phyloP scores from a whole-genome alignment of 345 rosid species.

The Aegle marmelos region DNA sequence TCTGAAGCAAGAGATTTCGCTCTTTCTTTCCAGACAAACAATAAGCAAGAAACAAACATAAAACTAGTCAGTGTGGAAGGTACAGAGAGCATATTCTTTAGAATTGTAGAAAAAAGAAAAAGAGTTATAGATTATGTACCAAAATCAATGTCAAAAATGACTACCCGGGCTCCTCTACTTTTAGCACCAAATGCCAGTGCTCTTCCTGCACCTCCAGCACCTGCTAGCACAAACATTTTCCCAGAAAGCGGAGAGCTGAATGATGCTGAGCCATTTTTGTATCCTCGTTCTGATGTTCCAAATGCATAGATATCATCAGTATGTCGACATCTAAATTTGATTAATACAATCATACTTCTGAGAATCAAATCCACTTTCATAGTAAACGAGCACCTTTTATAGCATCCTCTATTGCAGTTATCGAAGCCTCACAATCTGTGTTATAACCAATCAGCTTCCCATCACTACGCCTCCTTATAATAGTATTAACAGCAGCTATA shows the following conservation, averaged over 20 bases:
- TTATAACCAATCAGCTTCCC: slow-evolving; percentile 52
- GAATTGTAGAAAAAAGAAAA: not conserved
- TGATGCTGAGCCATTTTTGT: slow-evolving; percentile 14
- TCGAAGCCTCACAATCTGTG: slow-evolving; percentile 53
- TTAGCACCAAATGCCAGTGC: slow-evolving; percentile 65
- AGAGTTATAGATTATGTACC: slow-evolving; percentile 22
- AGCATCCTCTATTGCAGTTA: slow-evolving; percentile 57
- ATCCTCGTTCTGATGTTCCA: slow-evolving; percentile 20
- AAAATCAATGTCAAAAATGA: slow-evolving; percentile 54
- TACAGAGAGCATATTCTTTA: not conserved
- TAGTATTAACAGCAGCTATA: slow-evolving; percentile 53
- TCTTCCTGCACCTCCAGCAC: slow-evolving; percentile 71
- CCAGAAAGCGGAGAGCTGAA: slow-evolving; percentile 34
- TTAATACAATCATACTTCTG: not conserved
- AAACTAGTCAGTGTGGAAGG: not conserved
- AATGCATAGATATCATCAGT: not conserved
- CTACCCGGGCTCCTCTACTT: slow-evolving; percentile 47
- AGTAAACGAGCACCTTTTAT: slow-evolving; percentile 34
- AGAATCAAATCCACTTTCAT: not conserved
- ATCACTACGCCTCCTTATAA: slow-evolving; percentile 43
- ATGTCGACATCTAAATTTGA: slow-evolving; percentile 5
- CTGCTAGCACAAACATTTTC: slow-evolving; percentile 51
- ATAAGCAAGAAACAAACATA: not conserved
- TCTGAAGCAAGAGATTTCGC: slow-evolving; percentile 51
- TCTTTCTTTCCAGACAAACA: slow-evolving; percentile 34